Conservation (phyloP, 31 red algal species). For the Porphyra umbilicalis region DNA sequence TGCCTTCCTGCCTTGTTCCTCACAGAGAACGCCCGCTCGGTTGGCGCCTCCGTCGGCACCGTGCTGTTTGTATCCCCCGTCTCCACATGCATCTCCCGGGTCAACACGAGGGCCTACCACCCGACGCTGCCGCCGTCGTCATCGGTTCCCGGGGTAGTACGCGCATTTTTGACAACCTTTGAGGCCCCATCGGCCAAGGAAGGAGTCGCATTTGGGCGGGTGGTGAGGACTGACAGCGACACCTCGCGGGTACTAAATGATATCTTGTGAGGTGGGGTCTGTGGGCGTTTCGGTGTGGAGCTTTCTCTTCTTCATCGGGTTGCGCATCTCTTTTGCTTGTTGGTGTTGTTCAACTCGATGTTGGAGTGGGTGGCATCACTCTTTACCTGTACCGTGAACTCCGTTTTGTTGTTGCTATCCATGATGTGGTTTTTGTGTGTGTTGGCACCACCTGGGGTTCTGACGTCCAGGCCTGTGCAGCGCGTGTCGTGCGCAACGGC, state of each 20-base stretch:
- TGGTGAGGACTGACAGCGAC: neutral
- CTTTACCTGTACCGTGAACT: too few relatives aligned
- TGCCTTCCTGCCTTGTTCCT: too few relatives aligned
- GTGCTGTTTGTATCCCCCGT: slow-evolving; percentile 8
- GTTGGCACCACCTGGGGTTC: too few relatives aligned
- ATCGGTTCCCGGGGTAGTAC: neutral
- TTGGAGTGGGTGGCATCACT: too few relatives aligned
- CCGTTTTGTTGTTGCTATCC: too few relatives aligned
- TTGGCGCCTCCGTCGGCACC: slow-evolving; percentile 1
- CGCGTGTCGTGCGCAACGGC: too few relatives aligned
- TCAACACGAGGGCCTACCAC: neutral
- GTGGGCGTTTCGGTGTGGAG: neutral
- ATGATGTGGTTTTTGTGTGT: too few relatives aligned
- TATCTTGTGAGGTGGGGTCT: neutral
- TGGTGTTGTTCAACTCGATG: too few relatives aligned
- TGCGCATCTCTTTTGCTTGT: neutral
- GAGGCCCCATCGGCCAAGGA: slow-evolving; percentile 7
- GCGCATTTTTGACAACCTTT: neutral
- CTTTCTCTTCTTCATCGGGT: neutral
- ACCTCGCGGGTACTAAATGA: neutral
- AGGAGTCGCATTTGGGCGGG: slow-evolving; percentile 10
- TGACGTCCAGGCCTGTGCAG: too few relatives aligned
- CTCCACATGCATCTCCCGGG: slow-evolving; percentile 1
- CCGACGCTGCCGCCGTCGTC: neutral
- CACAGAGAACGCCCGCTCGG: neutral